phyloP scores from a whole-genome alignment of 441 rosid genomes.

The Viola pubescens region DNA sequence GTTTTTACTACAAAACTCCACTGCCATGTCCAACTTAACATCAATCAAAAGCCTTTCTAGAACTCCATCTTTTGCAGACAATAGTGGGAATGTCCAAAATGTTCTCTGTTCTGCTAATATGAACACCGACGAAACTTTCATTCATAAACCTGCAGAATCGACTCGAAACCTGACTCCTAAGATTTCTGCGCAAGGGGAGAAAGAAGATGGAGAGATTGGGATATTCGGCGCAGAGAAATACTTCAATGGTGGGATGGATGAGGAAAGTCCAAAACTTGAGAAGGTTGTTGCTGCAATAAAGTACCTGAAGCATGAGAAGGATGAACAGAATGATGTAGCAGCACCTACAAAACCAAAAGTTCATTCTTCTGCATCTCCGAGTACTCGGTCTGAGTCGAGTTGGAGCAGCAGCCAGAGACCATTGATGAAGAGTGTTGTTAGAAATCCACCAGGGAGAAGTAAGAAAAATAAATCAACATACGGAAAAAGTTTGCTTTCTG shows the following conservation, averaged over 20 bases:
- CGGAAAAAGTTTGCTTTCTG: constrained; percentile 42
- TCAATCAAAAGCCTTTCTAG: constrained; percentile 25
- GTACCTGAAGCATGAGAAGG: constrained; percentile 15
- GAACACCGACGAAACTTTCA: constrained; percentile 30
- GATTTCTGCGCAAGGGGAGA: constrained; percentile 18
- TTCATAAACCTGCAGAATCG: constrained; percentile 28
- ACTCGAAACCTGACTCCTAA: constrained; percentile 18
- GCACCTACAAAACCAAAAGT: constrained; percentile 17
- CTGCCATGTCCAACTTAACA: constrained; percentile 34
- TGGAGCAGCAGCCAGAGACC: constrained; percentile 77
- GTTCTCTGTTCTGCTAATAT: constrained; percentile 43
- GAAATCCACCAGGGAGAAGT: constrained; percentile 17
- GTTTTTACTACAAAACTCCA: constrained; percentile 4
- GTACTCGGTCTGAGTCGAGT: constrained; percentile 54
- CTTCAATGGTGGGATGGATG: constrained; percentile 54
- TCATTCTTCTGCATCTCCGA: constrained; percentile 41
- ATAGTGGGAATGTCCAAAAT: constrained; percentile 16
- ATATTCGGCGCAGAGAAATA: constrained; percentile 80
- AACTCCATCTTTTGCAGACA: constrained; percentile 21
- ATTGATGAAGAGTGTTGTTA: constrained; percentile 32
- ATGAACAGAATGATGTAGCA: constrained; percentile 15
- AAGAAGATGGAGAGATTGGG: constrained; percentile 63
- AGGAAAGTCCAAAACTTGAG: constrained; percentile 36
- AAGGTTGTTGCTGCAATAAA: constrained; percentile 18
- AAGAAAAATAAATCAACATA: constrained; percentile 22